These are phyloP conservation scores for Lachancea mirantina DNA, from an alignment of 805 yeast genomes.

Conservation along the genomic window DNA sequence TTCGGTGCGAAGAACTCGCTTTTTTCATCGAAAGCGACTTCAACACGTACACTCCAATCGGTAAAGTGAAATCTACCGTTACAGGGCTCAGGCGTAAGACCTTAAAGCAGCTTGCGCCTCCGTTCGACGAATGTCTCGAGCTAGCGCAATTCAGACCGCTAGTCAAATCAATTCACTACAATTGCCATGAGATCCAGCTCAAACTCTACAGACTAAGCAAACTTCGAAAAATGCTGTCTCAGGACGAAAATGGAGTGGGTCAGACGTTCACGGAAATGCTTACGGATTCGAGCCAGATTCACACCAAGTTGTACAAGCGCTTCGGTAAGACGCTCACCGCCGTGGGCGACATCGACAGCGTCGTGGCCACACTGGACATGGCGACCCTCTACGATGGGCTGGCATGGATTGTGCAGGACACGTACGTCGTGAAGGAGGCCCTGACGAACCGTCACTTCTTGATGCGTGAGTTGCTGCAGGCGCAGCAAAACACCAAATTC, in stretches of 20 bases:
- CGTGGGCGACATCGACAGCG: slow-evolving; percentile 69
- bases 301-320: slow-evolving; percentile 59
- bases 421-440: slow-evolving; percentile 85
- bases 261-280: slow-evolving; percentile 20
- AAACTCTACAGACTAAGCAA: slow-evolving; percentile 52
- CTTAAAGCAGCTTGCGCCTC: slow-evolving; percentile 84
- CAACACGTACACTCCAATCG: slow-evolving; percentile 41
- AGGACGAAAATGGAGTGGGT: slow-evolving; percentile 51
- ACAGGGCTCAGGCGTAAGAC: slow-evolving; percentile 86
- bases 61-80: slow-evolving; percentile 57
- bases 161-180: slow-evolving; percentile 66
- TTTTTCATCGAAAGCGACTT: slow-evolving; percentile 76
- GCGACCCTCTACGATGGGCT: slow-evolving; percentile 75
- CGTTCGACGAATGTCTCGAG: slow-evolving; percentile 78
- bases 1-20: slow-evolving; percentile 82
- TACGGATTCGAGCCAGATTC: slow-evolving; percentile 19
- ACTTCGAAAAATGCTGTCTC: slow-evolving; percentile 40
- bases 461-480: slow-evolving; percentile 80
- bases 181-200: slow-evolving; percentile 41
- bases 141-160: slow-evolving; percentile 82
- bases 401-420: slow-evolving; percentile 57
- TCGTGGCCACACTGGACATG: slow-evolving; percentile 62
- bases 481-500: slow-evolving; percentile 64
- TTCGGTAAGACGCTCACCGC: slow-evolving; percentile 60
- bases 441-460: slow-evolving; percentile 85